Conservation (phyloP, 805 yeast species). For the Yarrowia divulgata region DNA sequence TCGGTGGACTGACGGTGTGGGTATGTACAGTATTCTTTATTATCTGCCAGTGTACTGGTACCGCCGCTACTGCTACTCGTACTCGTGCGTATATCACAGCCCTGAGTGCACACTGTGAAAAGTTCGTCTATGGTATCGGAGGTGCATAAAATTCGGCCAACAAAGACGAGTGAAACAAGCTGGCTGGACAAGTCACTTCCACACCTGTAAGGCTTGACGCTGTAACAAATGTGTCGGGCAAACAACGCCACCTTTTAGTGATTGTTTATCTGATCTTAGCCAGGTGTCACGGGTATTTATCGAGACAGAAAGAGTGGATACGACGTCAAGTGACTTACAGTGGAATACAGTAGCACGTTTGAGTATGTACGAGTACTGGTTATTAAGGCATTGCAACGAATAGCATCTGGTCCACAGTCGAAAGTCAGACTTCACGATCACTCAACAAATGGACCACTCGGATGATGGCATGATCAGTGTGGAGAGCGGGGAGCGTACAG, state of each 20-base stretch:
- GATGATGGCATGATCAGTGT: neutral
- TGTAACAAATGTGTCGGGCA: conserved; percentile 9
- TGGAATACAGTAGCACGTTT: neutral
- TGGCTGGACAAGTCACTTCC: neutral
- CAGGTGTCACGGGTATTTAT: neutral
- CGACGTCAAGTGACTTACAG: too few relatives aligned
- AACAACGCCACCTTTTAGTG: neutral
- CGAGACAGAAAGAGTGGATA: too few relatives aligned
- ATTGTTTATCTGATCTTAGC: neutral
- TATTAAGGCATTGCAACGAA: too few relatives aligned
- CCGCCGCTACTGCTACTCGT: neutral
- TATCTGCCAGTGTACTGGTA: too few relatives aligned
- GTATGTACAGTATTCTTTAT: neutral
- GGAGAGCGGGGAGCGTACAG: neutral
- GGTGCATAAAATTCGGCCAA: conserved; percentile 1
- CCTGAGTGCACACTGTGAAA: too few relatives aligned
- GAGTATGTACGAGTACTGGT: too few relatives aligned
- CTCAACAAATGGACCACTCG: too few relatives aligned
- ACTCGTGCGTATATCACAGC: too few relatives aligned
- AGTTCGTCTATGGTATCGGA: neutral
- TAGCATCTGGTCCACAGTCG: too few relatives aligned
- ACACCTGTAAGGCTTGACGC: conserved; percentile 5
- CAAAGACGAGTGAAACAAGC: conserved; percentile 23
- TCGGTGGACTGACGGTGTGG: neutral
- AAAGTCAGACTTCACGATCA: too few relatives aligned